These are phyloP conservation scores for Ceratobasidium papillatum DNA, from an alignment of 1,284 basidiomycete species.

Conservation along the genomic window DNA sequence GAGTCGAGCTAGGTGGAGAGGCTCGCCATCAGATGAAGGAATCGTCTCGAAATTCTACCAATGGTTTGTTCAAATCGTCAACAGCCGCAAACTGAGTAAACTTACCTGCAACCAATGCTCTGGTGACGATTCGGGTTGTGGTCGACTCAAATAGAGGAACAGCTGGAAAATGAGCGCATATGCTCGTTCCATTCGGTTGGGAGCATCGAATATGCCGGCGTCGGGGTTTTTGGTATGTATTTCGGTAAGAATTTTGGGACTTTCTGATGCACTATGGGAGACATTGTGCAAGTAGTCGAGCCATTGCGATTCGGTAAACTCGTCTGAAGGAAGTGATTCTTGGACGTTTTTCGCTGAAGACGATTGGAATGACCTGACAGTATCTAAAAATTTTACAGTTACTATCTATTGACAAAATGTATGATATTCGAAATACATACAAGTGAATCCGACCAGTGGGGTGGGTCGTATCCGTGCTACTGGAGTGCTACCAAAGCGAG, in stretches of 20 bases:
- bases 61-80: neutral
- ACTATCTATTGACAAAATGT: neutral
- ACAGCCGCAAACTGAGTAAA: neutral
- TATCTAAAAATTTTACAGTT: neutral
- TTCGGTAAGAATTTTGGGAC: slow-evolving; percentile 16
- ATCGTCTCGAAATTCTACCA: slow-evolving; percentile 28
- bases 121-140: slow-evolving; percentile 26
- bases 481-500: neutral
- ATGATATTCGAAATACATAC: neutral
- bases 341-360: neutral
- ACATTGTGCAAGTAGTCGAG: slow-evolving; percentile 26
- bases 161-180: slow-evolving; percentile 35
- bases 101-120: slow-evolving; percentile 29
- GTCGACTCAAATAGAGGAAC: slow-evolving; percentile 33
- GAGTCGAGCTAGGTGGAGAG: slow-evolving; percentile 28
- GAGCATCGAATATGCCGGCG: slow-evolving; percentile 22
- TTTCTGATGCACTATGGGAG: slow-evolving; percentile 7
- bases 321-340: slow-evolving; percentile 6
- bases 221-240: slow-evolving; percentile 11
- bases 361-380: neutral
- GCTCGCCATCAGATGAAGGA: slow-evolving; percentile 23
- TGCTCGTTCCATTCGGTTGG: slow-evolving; percentile 34
- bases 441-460: neutral
- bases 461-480: neutral
- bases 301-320: slow-evolving; percentile 29